phyloP scores from a whole-genome alignment of 1,139 yeast species.

The Kodamaea suecica region DNA sequence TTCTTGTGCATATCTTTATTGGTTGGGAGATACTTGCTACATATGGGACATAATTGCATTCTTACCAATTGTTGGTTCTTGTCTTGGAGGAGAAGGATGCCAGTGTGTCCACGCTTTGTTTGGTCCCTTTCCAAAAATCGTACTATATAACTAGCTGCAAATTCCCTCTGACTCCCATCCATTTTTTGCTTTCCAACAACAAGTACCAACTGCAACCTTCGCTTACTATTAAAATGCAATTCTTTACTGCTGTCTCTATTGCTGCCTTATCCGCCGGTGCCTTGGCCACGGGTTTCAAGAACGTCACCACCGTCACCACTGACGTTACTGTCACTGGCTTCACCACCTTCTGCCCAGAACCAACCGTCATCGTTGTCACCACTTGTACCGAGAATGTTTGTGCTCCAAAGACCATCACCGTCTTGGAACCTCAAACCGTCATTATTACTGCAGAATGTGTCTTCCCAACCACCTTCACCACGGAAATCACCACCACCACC shows the following conservation, averaged over 20 bases:
- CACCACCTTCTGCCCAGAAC: constrained; percentile 59
- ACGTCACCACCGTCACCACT: constrained; percentile 19
- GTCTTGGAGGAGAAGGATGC: no score
- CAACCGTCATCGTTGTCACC: constrained; percentile 52
- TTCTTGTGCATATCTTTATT: no score
- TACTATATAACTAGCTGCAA: constrained; percentile 1
- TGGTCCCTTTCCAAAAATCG: no score
- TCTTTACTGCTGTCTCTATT: constrained; percentile 14
- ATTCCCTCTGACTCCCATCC: not conserved
- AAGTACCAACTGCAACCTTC: not conserved
- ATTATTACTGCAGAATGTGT: constrained; percentile 66
- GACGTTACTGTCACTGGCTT: constrained; percentile 49
- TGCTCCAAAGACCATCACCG: constrained; percentile 43
- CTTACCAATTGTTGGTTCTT: no score
- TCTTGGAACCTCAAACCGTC: constrained; percentile 50
- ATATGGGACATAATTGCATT: no score
- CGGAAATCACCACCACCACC: constrained; percentile 32
- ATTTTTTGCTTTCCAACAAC: not conserved
- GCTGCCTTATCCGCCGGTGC: constrained; percentile 14
- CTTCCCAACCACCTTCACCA: constrained; percentile 42
- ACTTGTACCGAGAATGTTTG: constrained; percentile 30
- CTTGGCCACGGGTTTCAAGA: constrained; percentile 13
- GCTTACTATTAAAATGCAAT: constrained; percentile 14
- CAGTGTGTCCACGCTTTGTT: no score
- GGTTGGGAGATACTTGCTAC: no score